Conservation (phyloP, 140 eudicot species). For the Erigeron philadelphicus region DNA sequence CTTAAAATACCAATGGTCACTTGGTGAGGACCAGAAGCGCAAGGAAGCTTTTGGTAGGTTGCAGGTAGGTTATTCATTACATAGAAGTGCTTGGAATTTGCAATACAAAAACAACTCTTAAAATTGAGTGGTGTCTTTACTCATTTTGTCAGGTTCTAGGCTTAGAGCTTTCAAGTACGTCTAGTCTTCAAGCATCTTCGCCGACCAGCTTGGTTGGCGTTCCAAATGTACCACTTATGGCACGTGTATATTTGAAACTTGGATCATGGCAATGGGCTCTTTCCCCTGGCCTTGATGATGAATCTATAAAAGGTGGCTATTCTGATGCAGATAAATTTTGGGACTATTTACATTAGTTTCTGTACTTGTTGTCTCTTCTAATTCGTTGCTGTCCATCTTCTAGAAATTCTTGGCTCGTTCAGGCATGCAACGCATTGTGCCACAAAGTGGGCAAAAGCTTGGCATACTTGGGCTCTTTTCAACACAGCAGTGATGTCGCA, state of each 20-base stretch:
- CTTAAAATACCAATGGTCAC: slow-evolving; percentile 89
- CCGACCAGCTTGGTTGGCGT: slow-evolving; percentile 31
- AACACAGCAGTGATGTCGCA: slow-evolving; percentile 99
- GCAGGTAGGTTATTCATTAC: slow-evolving; percentile 49
- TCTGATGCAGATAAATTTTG: not conserved
- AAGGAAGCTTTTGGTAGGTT: slow-evolving; percentile 82
- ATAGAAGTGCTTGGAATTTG: not conserved
- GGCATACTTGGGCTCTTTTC: slow-evolving; percentile 99
- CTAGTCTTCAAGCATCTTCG: slow-evolving; percentile 42
- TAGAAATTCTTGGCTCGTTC: slow-evolving; percentile 75
- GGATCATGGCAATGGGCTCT: slow-evolving; percentile 95
- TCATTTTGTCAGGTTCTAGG: slow-evolving; percentile 57
- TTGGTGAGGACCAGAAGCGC: slow-evolving; percentile 95
- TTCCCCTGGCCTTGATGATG: slow-evolving; percentile 87
- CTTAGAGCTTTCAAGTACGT: slow-evolving; percentile 54
- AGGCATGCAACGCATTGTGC: slow-evolving; percentile 80
- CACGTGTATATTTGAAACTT: slow-evolving; percentile 78
- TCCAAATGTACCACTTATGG: slow-evolving; percentile 62
- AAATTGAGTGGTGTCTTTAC: not conserved
- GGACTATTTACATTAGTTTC: slow-evolving; percentile 2
- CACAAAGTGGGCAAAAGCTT: slow-evolving; percentile 85
- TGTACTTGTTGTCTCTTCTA: not conserved
- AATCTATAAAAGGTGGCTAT: slow-evolving; percentile 65
- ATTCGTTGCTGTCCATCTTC: slow-evolving; percentile 19
- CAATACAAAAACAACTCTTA: no score